These are phyloP conservation scores for Arabidopsis lyrata DNA, from an alignment of 441 rosid species.

Conservation along the genomic window DNA sequence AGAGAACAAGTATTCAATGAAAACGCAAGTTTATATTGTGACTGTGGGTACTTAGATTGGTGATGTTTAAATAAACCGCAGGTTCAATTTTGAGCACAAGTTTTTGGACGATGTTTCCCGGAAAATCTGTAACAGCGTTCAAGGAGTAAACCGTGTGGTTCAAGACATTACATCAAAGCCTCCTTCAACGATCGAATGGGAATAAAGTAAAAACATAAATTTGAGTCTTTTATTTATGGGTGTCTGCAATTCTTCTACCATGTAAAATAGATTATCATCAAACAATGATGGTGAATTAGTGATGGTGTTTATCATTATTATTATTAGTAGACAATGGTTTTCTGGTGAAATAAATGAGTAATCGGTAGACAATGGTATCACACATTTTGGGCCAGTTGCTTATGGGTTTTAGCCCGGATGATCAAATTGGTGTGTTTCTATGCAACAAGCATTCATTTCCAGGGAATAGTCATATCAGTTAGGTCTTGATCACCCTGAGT, in stretches of 20 bases:
- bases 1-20: not conserved
- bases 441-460: too few relatives aligned
- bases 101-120: slow-evolving; percentile 82
- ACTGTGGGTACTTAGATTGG: not conserved
- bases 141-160: slow-evolving; percentile 92
- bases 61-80: slow-evolving; percentile 29
- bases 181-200: slow-evolving; percentile 98
- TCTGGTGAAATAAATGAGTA: not conserved
- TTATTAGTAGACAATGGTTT: slow-evolving; percentile 3
- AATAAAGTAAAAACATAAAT: slow-evolving; percentile 44
- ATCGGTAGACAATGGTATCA: too few relatives aligned
- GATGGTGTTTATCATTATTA: slow-evolving; percentile 10
- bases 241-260: slow-evolving; percentile 35
- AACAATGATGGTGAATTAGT: slow-evolving; percentile 5
- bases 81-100: slow-evolving; percentile 89
- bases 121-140: slow-evolving; percentile 85
- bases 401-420: too few relatives aligned
- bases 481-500: too few relatives aligned
- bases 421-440: too few relatives aligned
- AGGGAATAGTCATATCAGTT: too few relatives aligned
- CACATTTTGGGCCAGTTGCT: too few relatives aligned
- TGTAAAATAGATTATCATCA: slow-evolving; percentile 40
- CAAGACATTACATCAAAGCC: slow-evolving; percentile 96
- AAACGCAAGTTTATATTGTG: not conserved
- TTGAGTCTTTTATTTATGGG: slow-evolving; percentile 25